phyloP scores from a whole-genome alignment of 176 grass and related monocot genomes.

The Zizania latifolia region DNA sequence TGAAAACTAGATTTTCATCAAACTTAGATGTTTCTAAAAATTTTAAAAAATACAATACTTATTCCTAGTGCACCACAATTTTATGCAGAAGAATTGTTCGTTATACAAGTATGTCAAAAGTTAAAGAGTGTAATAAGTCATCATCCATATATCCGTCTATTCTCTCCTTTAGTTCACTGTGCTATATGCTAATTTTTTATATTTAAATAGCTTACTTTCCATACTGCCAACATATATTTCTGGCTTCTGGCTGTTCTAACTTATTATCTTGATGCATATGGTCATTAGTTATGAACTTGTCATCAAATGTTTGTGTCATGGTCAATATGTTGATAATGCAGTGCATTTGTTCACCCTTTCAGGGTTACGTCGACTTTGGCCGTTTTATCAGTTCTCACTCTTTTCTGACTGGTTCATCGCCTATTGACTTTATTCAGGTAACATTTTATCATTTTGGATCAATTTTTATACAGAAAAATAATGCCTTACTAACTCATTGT shows the following conservation, averaged over 20 bases:
- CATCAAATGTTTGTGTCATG: constrained; percentile 6
- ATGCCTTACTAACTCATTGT: background rate
- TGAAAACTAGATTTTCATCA: background rate
- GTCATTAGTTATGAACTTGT: background rate
- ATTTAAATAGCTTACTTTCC: background rate
- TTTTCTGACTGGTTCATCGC: constrained; percentile 56
- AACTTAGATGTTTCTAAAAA: background rate
- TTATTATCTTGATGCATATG: constrained; percentile 20
- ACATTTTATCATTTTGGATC: background rate
- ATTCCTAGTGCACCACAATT: background rate
- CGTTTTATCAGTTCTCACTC: constrained; percentile 50
- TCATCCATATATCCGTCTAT: background rate
- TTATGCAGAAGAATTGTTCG: background rate
- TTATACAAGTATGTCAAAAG: background rate
- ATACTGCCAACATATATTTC: background rate
- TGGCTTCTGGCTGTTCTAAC: background rate
- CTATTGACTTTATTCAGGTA: constrained; percentile 86
- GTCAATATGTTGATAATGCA: constrained; percentile 1
- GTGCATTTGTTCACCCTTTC: constrained; percentile 9
- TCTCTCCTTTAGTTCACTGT: background rate
- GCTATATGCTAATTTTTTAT: constrained; percentile 8
- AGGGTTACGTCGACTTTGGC: constrained; percentile 91
- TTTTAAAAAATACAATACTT: background rate
- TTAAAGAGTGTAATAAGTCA: background rate
- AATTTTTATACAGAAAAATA: background rate